Base-by-base conservation (phyloP, 2,329 filamentous ascomycete genomes). In the Aspergillus tubingensis region DNA sequence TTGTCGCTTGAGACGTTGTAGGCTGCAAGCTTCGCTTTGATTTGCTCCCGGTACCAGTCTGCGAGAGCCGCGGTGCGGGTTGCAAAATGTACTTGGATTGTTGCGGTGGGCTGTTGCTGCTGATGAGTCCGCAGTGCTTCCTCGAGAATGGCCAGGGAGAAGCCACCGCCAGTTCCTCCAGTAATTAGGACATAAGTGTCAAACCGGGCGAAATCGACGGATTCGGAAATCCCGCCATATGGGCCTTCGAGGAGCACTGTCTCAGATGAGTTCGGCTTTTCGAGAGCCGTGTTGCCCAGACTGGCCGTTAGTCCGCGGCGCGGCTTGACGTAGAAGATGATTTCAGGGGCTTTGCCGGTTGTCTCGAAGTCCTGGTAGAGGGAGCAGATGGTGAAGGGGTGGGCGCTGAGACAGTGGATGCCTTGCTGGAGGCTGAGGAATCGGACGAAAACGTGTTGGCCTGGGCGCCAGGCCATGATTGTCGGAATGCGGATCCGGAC, bases 331-430 rank as follows among this genome's bases (percentile, higher is more conserved):
- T 84, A 85, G 67, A 87, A 86, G 3, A 82, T 74, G 3, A 87
- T 73, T 48, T 82, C 77, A 6, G 72, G 73, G 2, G 64, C 61
- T 3, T 62, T 60, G 2, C 59, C 55, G 7, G 48, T 27, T 19
- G 54, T 58, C 3, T 67, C 59, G 8, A 55, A 58, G 15, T 59
- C 43, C 27, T 68, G 67, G 0, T 83, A 79, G 0, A 82, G 63
- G 2, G 83, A 85, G 68, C 81, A 82, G 54, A 85, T 81, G 1
- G 83, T 85, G 67, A 86, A 86, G 0, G 85, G 84, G 58, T 86
- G 84, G 0, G 79, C 72, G 0, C 81, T 81, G 2, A 83, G 67
- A 3, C 77, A 49, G 15, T 81, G 80, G 23, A 79, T 62, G 15
- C 76, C 75, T 1, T 81, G 68, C 19, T 59, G 54, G 1, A 58